Conservation (phyloP, 148 eudicot genomes). For the Rhododendron ferrugineum region DNA sequence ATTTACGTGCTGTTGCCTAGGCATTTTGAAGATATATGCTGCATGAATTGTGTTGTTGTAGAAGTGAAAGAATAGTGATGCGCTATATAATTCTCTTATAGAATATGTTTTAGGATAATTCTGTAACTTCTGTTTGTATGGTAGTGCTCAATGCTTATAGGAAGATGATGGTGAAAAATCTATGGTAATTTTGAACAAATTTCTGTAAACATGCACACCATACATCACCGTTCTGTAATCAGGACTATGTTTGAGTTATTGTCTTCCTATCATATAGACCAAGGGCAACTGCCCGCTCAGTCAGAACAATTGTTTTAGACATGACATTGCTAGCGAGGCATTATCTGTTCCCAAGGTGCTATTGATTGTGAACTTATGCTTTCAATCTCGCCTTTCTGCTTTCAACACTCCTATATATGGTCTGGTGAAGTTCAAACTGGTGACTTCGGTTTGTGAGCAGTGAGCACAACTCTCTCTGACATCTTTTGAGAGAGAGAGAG, state of each 20-base stretch:
- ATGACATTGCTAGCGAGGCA: background rate
- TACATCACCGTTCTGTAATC: background rate
- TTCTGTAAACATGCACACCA: background rate
- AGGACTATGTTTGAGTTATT: background rate
- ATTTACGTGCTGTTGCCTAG: background rate
- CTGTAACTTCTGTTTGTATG: background rate
- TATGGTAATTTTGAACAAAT: background rate
- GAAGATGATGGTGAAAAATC: background rate
- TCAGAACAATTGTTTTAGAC: background rate
- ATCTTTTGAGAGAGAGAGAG: background rate
- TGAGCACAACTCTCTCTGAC: background rate
- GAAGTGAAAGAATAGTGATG: background rate
- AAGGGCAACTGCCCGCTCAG: background rate
- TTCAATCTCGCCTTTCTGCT: background rate
- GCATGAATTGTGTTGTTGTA: background rate
- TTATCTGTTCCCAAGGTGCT: background rate
- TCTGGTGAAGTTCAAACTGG: background rate
- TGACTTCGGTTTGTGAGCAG: background rate
- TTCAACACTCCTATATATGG: background rate
- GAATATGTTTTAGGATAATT: background rate
- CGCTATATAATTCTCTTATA: background rate
- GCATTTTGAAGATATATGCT: background rate
- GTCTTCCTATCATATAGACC: background rate
- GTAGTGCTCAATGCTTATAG: constrained; percentile 9
- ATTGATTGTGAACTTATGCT: background rate